Base-by-base conservation (phyloP, 164 flowering plant species). In the Macadamia integrifolia region DNA sequence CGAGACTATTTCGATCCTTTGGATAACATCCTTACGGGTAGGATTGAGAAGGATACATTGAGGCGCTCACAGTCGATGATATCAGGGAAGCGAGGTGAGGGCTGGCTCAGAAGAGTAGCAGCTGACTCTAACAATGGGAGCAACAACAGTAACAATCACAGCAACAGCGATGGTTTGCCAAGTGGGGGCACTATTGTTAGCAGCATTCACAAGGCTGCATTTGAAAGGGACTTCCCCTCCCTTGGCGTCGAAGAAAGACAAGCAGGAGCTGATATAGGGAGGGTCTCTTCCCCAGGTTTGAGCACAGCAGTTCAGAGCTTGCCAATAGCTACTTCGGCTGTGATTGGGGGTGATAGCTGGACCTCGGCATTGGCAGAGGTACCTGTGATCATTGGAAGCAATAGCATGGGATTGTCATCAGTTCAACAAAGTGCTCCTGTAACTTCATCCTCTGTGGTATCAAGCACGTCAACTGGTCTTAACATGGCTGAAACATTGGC, bases 401-500 rank as follows among this genome's bases (percentile, higher is more conserved):
- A 71, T 72, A 73, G 74, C 50, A 49, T 63, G 11, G 80, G 75
- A 8, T 44, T 76, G 17, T 68, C 79, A 29, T 66, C 84, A 66
- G 73, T 46, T 69, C 90, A 78, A 61, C 90, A 73, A 69, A 64
- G 80, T 64, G 71, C 65, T 74, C 60, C 76, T 62, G 68, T 78
- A n/a, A 66, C 71, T 58, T 64, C 77, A 0, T 50, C 72, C 2
- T 72, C 79, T 48, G 75, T 67, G 61, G 29, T 84, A 66, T 55
- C 81, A 61, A 85, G 81, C 71, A 57, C 78, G 3, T 63, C 65
- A 2, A 46, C 80, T 70, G 87, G 89, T 67, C 89, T 88, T 32
- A 93, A 90, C 74, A 93, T 93, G 98, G 97, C 96, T 70, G 98
- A 90, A 83, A 80, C 96, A 30, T 76, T 93, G 71, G 88, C 83